These are phyloP conservation scores for Leccinum holopus DNA, from an alignment of 1,284 basidiomycete genomes.

Conservation along the genomic window DNA sequence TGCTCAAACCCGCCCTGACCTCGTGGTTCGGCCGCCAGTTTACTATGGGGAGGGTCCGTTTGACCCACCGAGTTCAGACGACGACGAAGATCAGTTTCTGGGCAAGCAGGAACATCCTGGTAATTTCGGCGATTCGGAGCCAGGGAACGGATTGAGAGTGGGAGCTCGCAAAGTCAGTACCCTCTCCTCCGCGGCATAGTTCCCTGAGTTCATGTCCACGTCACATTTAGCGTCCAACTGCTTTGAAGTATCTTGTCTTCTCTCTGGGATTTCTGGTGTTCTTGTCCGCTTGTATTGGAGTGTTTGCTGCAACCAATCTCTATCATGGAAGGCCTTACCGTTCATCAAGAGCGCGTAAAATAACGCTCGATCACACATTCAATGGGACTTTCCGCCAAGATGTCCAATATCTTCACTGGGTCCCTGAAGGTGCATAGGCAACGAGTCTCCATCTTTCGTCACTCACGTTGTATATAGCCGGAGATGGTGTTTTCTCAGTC, in stretches of 20 bases:
- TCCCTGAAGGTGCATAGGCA: conserved; percentile 71
- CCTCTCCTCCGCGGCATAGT: neutral
- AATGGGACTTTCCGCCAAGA: conserved; percentile 78
- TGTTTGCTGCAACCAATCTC: conserved; percentile 63
- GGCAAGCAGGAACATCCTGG: conserved; percentile 34
- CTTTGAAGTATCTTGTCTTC: conserved; percentile 55
- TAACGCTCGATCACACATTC: conserved; percentile 87
- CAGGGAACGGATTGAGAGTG: conserved; percentile 37
- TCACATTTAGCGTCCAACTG: conserved; percentile 41
- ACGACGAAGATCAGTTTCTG: conserved; percentile 53
- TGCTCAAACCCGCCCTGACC: conserved; percentile 3
- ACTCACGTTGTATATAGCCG: conserved; percentile 51
- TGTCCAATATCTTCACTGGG: conserved; percentile 65
- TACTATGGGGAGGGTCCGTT: conserved; percentile 74
- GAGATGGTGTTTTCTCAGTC: conserved; percentile 86
- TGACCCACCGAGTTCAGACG: conserved; percentile 68
- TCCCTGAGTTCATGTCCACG: conserved; percentile 8
- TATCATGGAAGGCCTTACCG: conserved; percentile 58
- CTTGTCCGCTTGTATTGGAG: conserved; percentile 60
- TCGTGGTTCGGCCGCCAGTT: conserved; percentile 39
- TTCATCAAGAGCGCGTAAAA: conserved; percentile 57
- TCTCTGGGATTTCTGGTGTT: conserved; percentile 53
- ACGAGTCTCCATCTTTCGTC: neutral
- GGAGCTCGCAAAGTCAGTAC: conserved; percentile 38
- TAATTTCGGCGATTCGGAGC: conserved; percentile 23